A percentile compares a stretch with the other conserved stretches of the same genome.
phyloP scores from a whole-genome alignment of 75 land plant genomes.

The Azolla pinnata region DNA sequence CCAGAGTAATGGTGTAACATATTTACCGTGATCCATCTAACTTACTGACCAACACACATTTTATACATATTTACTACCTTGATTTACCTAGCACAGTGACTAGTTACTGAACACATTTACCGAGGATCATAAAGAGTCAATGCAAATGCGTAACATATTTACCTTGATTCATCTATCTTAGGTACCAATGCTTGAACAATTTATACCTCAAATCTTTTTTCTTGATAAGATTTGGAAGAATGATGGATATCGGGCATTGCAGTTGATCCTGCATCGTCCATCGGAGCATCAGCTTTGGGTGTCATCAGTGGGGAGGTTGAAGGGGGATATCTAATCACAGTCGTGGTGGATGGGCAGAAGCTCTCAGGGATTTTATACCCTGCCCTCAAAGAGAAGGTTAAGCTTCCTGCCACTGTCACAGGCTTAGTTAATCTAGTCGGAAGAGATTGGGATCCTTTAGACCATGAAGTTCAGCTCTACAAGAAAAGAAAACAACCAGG shows the following conservation, averaged over 20 bases:
- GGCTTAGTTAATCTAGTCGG: slow-evolving; percentile 14
- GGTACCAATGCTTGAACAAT: no score
- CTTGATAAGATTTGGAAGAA: no score
- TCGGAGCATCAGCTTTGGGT: slow-evolving; percentile 22
- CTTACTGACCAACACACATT: no score
- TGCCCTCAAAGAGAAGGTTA: slow-evolving; percentile 18
- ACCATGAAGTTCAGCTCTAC: slow-evolving; percentile 10
- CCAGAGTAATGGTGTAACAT: no score
- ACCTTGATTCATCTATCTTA: no score
- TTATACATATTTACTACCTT: no score
- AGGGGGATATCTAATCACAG: slow-evolving; percentile 29
- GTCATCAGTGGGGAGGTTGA: slow-evolving; percentile 31
- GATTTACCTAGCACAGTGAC: no score
- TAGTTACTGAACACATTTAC: no score
- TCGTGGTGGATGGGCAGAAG: slow-evolving; percentile 30
- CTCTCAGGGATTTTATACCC: slow-evolving; percentile 26
- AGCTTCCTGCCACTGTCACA: slow-evolving; percentile 21
- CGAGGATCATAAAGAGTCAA: no score
- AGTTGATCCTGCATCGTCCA: slow-evolving; percentile 26
- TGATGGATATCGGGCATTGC: background rate
- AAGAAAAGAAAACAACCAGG: slow-evolving; percentile 11
- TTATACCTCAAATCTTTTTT: no score
- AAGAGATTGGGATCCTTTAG: slow-evolving; percentile 4
- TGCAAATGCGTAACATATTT: no score
- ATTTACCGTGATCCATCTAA: no score